Percentiles rank a stretch among this genome's conserved stretches.
Evolutionary conservation across 345 rosid genomes (phyloP).

Genomic region (Viola odorata): DNA sequence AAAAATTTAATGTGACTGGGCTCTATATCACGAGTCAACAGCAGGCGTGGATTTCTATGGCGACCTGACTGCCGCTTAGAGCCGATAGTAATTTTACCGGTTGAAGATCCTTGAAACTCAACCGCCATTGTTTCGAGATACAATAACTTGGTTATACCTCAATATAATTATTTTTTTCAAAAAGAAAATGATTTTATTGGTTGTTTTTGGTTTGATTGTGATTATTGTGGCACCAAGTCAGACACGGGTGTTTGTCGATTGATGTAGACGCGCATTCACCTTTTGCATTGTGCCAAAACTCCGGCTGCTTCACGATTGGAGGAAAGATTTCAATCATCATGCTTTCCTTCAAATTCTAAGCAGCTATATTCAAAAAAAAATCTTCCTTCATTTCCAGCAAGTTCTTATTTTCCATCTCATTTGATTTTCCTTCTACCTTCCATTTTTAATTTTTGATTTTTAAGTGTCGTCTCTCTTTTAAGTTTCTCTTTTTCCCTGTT

Average conservation of each 20-base stretch:
- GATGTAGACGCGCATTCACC: slow-evolving; percentile 1
- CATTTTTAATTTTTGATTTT: no score
- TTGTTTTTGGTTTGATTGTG: neutral
- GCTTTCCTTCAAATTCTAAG: neutral
- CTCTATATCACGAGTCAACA: slow-evolving; percentile 37
- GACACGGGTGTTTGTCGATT: slow-evolving; percentile 18
- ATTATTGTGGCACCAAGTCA: slow-evolving; percentile 15
- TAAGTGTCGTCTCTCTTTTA: no score
- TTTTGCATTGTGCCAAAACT: slow-evolving; percentile 17
- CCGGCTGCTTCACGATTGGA: slow-evolving; percentile 13
- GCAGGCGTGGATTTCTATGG: slow-evolving; percentile 30
- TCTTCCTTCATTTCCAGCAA: neutral
- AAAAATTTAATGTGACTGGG: neutral
- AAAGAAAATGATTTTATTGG: neutral
- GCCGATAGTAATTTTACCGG: slow-evolving; percentile 22
- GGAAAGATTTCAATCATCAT: neutral
- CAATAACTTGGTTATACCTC: slow-evolving; percentile 1
- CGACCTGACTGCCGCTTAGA: slow-evolving; percentile 40
- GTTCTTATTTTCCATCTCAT: neutral
- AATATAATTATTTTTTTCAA: no score
- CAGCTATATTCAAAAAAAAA: neutral
- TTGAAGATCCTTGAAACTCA: slow-evolving; percentile 15
- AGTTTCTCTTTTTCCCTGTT: no score
- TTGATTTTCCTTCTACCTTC: no score
- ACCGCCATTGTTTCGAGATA: slow-evolving; percentile 1